phyloP scores from a whole-genome alignment of 148 eudicot species.

The Fagopyrum homotropicum region DNA sequence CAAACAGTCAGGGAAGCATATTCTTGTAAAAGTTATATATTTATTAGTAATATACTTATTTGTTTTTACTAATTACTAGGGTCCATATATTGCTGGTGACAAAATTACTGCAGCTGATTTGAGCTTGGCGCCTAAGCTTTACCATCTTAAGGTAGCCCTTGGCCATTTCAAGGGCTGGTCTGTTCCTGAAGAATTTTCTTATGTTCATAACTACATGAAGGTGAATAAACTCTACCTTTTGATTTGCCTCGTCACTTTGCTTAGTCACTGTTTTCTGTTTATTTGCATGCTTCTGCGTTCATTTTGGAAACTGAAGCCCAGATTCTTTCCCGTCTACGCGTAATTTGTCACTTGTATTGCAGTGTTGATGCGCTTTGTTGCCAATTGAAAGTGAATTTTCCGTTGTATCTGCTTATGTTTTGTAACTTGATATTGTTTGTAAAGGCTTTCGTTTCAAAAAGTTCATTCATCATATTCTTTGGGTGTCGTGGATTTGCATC shows the following conservation, averaged over 20 bases:
- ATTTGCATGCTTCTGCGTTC: neutral
- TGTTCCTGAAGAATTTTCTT: slow-evolving; percentile 52
- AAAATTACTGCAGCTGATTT: slow-evolving; percentile 70
- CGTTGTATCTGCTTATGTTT: neutral
- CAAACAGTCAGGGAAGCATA: neutral
- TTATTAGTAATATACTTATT: neutral
- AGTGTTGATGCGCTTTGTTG: neutral
- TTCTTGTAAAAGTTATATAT: neutral
- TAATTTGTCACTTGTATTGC: neutral
- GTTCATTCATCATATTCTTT: neutral
- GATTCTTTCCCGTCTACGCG: neutral
- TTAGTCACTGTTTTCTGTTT: neutral
- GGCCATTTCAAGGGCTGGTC: slow-evolving; percentile 85
- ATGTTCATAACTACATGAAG: slow-evolving; percentile 54
- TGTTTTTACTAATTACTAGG: slow-evolving; percentile 19
- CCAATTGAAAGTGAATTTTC: neutral
- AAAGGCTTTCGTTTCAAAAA: neutral
- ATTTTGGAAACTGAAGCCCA: neutral
- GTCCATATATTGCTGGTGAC: slow-evolving; percentile 50
- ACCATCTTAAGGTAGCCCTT: slow-evolving; percentile 72
- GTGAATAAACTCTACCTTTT: slow-evolving; percentile 19
- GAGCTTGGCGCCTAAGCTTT: slow-evolving; percentile 85
- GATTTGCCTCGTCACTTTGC: neutral
- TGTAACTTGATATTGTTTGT: neutral
- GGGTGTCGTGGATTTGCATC: neutral